Base-by-base conservation (phyloP, 345 rosid species). In the Salix dunnii region DNA sequence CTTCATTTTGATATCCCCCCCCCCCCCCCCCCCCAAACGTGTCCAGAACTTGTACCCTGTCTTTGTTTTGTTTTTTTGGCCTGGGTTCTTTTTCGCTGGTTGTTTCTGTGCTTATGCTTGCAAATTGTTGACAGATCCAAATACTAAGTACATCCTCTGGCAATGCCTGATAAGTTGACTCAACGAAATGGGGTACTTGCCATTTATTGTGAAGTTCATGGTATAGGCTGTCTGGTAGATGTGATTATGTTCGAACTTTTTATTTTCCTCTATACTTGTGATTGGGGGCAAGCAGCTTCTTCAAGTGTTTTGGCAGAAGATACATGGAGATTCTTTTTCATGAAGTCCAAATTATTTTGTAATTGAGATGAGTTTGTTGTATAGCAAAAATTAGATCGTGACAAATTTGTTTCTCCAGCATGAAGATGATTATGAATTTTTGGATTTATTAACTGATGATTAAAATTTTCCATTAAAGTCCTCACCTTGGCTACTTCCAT, bases 91-190 rank as follows among this genome's bases (percentile, higher is more conserved):
- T 51, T 7, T 51, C 23, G 7, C 58, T 20, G 20, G 9, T 51
- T 51, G 8, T 69, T 61, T 36, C 0, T 11, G 21, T 71, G 6
- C 17, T 9, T 11, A 20, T 53, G 55, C 62, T 70, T 10, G 23
- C 9, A 46, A 25, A 77, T 62, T 78, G 69, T 46, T 76, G 78
- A 55, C 92, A 91, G 93, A 88, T 91, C 79, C 93, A 90, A 81
- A 79, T 74, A 27, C 55, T 86, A 88, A 72, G 85, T 85, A 77
- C 89, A 67, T 79, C 87, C 10, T 35, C 74, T 70, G 87, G 79
- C 70, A 75, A 73, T 8, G 30, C 85, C 49, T 67, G 72, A 62
- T 31, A 77, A 77, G 42, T 75, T 21, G 3, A 30, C 67, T n/a
- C 51, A 2, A 31, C 8, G 10, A 42, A 33, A 64, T 58, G 72